Evolutionary conservation across 768 basidiomycete genomes (phyloP).

Genomic region (Guyanaporus albipodus): DNA sequence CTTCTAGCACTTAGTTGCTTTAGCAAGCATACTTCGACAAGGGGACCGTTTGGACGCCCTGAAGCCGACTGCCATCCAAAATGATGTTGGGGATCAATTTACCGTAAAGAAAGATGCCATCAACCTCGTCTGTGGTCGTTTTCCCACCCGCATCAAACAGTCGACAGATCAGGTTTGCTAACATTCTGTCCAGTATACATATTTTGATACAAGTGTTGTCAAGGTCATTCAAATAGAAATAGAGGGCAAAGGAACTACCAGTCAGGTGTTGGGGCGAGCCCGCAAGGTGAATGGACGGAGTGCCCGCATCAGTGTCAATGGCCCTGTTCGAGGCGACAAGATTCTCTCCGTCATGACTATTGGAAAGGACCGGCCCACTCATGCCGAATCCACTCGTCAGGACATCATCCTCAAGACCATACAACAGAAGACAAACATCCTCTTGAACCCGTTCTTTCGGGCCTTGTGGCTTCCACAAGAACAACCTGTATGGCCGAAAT

Average conservation of each 20-base stretch:
- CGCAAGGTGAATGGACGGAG: conserved; percentile 35
- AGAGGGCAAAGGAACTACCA: neutral
- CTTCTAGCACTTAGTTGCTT: conserved; percentile 38
- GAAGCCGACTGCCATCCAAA: conserved; percentile 43
- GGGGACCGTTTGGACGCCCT: conserved; percentile 43
- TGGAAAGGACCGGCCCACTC: conserved; percentile 53
- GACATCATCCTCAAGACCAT: conserved; percentile 22
- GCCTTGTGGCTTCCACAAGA: conserved; percentile 27
- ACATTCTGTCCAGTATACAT: neutral
- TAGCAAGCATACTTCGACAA: conserved; percentile 46
- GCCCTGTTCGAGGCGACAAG: conserved; percentile 11
- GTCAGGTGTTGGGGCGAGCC: conserved; percentile 18
- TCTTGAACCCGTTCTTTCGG: conserved; percentile 24
- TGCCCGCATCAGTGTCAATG: conserved; percentile 29
- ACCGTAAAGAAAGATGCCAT: conserved; percentile 29
- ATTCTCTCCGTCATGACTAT: conserved; percentile 41
- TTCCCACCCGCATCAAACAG: conserved; percentile 39
- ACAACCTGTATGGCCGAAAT: conserved; percentile 14
- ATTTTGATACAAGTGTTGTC: neutral
- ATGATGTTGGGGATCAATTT: conserved; percentile 36
- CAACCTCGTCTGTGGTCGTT: conserved; percentile 38
- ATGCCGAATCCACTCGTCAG: conserved; percentile 41
- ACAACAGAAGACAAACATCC: conserved; percentile 13
- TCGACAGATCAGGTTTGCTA: conserved; percentile 38
- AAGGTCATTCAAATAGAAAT: conserved; percentile 23